Percentiles rank a stretch among this genome's conserved stretches.
These are phyloP conservation scores for Alternaria tenuissima DNA, from an alignment of 2,329 filamentous ascomycete species.

Conservation along the genomic window DNA sequence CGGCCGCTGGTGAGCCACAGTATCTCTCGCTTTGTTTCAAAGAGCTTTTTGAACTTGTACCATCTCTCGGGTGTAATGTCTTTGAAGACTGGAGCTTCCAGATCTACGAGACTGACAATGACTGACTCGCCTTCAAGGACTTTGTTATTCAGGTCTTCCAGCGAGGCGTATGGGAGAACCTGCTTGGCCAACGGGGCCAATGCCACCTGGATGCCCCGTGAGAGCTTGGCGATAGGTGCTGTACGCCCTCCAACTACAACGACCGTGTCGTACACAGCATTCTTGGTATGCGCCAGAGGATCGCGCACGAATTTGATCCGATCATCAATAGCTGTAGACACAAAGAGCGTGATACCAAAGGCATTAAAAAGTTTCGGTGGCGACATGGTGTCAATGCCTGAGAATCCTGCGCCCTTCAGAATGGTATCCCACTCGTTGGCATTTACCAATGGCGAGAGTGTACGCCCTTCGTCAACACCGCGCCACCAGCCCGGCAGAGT, in stretches of 20 bases:
- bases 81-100: conserved; percentile 14
- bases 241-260: background rate
- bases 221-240: background rate
- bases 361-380: background rate
- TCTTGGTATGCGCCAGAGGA: background rate
- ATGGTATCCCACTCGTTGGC: conserved; percentile 29
- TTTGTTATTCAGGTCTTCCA: background rate
- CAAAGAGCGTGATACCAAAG: background rate
- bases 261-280: background rate
- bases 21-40: background rate
- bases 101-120: conserved; percentile 9
- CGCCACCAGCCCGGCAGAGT: conserved; percentile 54
- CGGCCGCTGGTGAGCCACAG: conserved; percentile 24
- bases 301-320: conserved; percentile 5
- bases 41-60: conserved; percentile 8
- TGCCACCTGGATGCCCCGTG: background rate
- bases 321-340: conserved; percentile 11
- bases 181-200: background rate
- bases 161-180: background rate
- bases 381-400: conserved; percentile 9
- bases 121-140: background rate
- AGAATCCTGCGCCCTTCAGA: conserved; percentile 8
- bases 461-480: conserved; percentile 18
- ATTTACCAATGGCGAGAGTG: background rate
- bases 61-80: background rate